Evolutionary conservation across 1,284 basidiomycete genomes (phyloP).

Genomic region (Schizophyllum amplum): DNA sequence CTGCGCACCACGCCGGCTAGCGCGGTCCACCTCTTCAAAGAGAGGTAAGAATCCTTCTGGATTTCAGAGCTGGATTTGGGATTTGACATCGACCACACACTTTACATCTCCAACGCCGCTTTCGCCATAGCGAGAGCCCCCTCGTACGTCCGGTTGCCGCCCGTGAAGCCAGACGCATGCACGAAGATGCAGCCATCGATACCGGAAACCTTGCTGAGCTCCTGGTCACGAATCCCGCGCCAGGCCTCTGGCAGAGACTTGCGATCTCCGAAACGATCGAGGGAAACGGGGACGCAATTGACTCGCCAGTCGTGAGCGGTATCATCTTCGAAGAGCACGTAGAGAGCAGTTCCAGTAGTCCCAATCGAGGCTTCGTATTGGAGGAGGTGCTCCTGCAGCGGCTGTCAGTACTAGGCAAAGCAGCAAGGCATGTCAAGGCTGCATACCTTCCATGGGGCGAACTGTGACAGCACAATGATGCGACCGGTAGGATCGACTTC

Average conservation of each 20-base stretch:
- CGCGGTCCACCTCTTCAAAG: no score
- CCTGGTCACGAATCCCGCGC: constrained; percentile 87
- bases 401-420: background rate
- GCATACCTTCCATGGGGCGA: constrained; percentile 85
- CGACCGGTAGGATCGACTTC: constrained; percentile 65
- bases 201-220: constrained; percentile 66
- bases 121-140: constrained; percentile 81
- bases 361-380: constrained; percentile 63
- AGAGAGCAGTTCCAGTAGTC: constrained; percentile 51
- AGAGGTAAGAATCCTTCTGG: no score
- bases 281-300: constrained; percentile 81
- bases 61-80: no score
- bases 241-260: constrained; percentile 91
- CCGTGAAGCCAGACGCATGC: constrained; percentile 95
- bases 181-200: constrained; percentile 87
- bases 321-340: constrained; percentile 90
- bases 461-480: constrained; percentile 78
- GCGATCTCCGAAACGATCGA: constrained; percentile 84
- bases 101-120: constrained; percentile 50
- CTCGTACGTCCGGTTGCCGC: constrained; percentile 88
- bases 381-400: constrained; percentile 80
- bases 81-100: background rate
- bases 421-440: constrained; percentile 1
- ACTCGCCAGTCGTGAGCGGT: constrained; percentile 79
- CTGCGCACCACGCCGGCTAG: no score